Conservation (phyloP, 192 early-diverging fungal genomes). For the Backusella luteola region DNA sequence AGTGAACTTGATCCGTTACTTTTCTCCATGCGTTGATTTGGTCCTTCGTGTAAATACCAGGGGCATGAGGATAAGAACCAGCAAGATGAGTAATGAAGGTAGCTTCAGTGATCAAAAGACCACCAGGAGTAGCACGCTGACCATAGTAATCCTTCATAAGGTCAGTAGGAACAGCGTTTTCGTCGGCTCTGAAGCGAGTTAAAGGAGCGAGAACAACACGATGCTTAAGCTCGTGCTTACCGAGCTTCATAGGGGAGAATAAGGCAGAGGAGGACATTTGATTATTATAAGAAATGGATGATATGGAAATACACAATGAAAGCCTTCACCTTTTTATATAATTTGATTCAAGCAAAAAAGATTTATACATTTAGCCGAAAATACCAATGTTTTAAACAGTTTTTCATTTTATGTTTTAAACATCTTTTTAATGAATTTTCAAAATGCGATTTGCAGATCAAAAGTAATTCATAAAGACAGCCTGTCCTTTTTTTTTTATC, state of each 20-base stretch:
- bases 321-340: neutral
- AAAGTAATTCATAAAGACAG: too few species aligned
- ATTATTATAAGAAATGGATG: neutral
- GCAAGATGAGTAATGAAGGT: conserved; percentile 10
- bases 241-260: conserved; percentile 28
- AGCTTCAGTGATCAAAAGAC: conserved; percentile 31
- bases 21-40: conserved; percentile 51
- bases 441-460: too few species aligned
- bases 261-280: conserved; percentile 12
- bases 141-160: conserved; percentile 20
- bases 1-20: conserved; percentile 54
- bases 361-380: too few species aligned
- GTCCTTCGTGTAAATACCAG: conserved; percentile 39
- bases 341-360: too few species aligned
- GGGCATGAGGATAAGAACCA: conserved; percentile 22
- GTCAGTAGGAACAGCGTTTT: conserved; percentile 9
- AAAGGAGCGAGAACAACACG: conserved; percentile 30
- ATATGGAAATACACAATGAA: neutral
- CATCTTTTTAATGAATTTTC: too few species aligned
- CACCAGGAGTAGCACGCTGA: conserved; percentile 23
- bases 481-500: too few species aligned
- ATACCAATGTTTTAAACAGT: too few species aligned
- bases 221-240: conserved; percentile 13
- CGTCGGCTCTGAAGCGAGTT: conserved; percentile 15
- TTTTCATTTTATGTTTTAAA: too few species aligned